phyloP scores from a whole-genome alignment of 331 rosid genomes.

The Telfairia occidentalis region DNA sequence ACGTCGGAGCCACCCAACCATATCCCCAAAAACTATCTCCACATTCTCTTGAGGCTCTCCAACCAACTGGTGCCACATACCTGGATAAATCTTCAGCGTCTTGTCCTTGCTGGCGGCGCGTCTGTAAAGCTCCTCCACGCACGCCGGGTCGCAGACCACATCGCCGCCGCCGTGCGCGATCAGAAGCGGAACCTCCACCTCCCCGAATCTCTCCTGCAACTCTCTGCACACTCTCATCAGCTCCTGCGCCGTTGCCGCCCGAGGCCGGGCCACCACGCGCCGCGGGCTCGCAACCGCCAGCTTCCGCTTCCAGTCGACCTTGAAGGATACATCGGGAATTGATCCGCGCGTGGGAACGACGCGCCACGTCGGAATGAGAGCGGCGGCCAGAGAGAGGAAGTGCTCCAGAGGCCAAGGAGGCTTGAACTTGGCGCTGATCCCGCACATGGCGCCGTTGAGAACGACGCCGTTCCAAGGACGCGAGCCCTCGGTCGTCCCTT shows the following conservation, averaged over 20 bases:
- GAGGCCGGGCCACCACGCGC: constrained; percentile 50
- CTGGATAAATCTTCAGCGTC: constrained; percentile 58
- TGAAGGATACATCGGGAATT: constrained; percentile 64
- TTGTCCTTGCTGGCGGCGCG: constrained; percentile 77
- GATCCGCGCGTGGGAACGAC: constrained; percentile 91
- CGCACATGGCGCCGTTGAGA: constrained; percentile 96
- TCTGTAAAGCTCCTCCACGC: constrained; percentile 49
- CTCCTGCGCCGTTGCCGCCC: constrained; percentile 84
- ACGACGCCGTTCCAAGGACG: constrained; percentile 53
- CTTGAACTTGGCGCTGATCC: constrained; percentile 78
- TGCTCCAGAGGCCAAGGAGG: constrained; percentile 98
- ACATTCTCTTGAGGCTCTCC: constrained; percentile 58
- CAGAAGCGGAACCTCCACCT: constrained; percentile 70
- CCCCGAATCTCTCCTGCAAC: constrained; percentile 67
- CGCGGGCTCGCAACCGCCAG: constrained; percentile 69
- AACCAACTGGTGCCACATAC: constrained; percentile 83
- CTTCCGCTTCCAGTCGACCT: constrained; percentile 73
- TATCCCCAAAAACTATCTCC: constrained; percentile 61
- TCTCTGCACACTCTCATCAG: constrained; percentile 67
- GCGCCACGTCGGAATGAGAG: constrained; percentile 76
- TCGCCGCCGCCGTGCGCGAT: constrained; percentile 69
- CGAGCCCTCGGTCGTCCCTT: not conserved
- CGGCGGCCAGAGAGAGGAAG: constrained; percentile 55
- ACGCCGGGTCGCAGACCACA: constrained; percentile 72
- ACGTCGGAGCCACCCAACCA: constrained; percentile 52